These are phyloP conservation scores for Biscogniauxia mediterranea DNA, from an alignment of 2,329 filamentous ascomycete genomes.

Conservation along the genomic window DNA sequence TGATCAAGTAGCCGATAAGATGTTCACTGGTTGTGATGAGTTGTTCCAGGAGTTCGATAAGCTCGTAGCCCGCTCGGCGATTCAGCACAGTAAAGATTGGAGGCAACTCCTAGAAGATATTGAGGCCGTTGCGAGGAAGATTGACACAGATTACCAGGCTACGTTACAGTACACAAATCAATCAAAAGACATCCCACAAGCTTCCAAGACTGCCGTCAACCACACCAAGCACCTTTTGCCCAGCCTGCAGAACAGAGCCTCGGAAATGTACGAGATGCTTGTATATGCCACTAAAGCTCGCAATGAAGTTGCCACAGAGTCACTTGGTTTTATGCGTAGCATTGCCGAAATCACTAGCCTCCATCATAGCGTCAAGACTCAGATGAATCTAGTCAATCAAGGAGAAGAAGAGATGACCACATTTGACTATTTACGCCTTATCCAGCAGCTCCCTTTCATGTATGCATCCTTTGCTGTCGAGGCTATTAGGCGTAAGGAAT, in stretches of 20 bases:
- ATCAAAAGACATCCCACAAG: constrained; percentile 57
- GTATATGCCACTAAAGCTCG: constrained; percentile 62
- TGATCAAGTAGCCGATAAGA: constrained; percentile 56
- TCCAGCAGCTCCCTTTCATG: constrained; percentile 81
- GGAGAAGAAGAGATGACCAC: constrained; percentile 74
- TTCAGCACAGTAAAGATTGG: constrained; percentile 62
- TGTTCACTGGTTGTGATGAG: constrained; percentile 60
- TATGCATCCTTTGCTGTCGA: constrained; percentile 90
- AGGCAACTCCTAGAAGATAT: constrained; percentile 77
- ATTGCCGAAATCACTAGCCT: constrained; percentile 78
- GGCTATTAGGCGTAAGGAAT: constrained; percentile 81
- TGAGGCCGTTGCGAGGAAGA: constrained; percentile 79
- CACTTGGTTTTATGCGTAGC: constrained; percentile 73
- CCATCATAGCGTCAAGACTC: constrained; percentile 68
- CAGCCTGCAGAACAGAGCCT: constrained; percentile 52
- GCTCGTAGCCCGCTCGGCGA: constrained; percentile 51
- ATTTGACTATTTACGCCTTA: constrained; percentile 76
- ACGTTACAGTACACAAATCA: constrained; percentile 67
- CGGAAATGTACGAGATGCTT: constrained; percentile 62
- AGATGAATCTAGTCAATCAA: constrained; percentile 69
- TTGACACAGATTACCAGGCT: constrained; percentile 81
- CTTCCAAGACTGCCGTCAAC: constrained; percentile 61
- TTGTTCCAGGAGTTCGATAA: constrained; percentile 64
- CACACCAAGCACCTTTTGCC: constrained; percentile 63
- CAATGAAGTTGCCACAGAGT: constrained; percentile 64